These are phyloP conservation scores for Borealophlyctis nickersoniae DNA, from an alignment of 192 early-diverging fungal genomes.

Conservation along the genomic window DNA sequence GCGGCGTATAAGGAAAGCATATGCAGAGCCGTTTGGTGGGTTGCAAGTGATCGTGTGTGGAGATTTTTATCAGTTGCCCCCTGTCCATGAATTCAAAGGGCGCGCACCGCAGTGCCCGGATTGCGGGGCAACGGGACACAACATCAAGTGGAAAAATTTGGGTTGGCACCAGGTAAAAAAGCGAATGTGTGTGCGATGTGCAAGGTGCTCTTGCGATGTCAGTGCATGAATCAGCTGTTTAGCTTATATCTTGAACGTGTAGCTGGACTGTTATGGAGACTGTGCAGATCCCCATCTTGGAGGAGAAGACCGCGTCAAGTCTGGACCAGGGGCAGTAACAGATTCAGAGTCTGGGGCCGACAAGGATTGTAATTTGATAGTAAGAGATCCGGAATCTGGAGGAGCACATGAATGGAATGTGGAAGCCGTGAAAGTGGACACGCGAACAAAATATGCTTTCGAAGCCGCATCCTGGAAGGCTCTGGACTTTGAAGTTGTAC, in stretches of 20 bases:
- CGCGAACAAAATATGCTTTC: conserved; percentile 12
- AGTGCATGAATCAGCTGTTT: too few species aligned
- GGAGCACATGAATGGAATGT: background rate
- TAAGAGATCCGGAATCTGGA: too few species aligned
- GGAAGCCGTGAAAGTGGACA: conserved; percentile 2
- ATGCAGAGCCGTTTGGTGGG: conserved; percentile 37
- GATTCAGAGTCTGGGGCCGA: too few species aligned
- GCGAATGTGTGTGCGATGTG: background rate
- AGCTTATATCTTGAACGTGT: too few species aligned
- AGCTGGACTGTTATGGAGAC: too few species aligned
- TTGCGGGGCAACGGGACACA: background rate
- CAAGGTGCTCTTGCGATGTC: background rate
- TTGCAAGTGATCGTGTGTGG: conserved; percentile 48
- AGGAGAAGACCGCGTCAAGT: too few species aligned
- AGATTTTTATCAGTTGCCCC: conserved; percentile 53
- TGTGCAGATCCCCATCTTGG: too few species aligned
- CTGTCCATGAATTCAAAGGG: too few species aligned
- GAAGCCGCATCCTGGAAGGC: conserved; percentile 8
- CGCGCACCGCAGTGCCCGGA: too few species aligned
- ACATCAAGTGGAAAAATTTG: background rate
- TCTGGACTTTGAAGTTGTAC: conserved; percentile 27
- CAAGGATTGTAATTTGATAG: too few species aligned
- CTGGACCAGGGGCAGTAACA: too few species aligned
- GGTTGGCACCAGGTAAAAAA: background rate
- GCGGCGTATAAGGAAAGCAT: background rate